phyloP scores from a whole-genome alignment of 176 grass and related monocot genomes.

The Thinopyrum elongatum region DNA sequence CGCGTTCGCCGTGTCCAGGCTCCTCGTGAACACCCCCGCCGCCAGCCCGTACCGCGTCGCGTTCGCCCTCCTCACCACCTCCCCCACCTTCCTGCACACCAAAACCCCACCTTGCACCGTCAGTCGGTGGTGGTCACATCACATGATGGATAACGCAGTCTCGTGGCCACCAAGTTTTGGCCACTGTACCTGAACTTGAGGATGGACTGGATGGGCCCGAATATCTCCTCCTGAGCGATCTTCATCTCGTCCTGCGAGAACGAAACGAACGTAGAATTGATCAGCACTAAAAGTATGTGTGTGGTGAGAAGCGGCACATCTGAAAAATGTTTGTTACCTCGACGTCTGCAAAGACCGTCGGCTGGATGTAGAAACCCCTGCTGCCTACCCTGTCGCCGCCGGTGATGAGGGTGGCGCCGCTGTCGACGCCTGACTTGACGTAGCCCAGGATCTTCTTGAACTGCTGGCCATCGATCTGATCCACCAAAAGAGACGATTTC shows the following conservation, averaged over 20 bases:
- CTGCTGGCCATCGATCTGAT: slow-evolving; percentile 78
- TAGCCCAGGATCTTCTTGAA: slow-evolving; percentile 84
- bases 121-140: too few species aligned
- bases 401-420: slow-evolving; percentile 68
- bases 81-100: not conserved
- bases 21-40: slow-evolving; percentile 83
- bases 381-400: slow-evolving; percentile 59
- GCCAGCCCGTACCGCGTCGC: slow-evolving; percentile 57
- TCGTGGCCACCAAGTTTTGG: too few species aligned
- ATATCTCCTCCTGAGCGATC: slow-evolving; percentile 89
- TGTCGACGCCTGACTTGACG: slow-evolving; percentile 60
- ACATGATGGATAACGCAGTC: too few species aligned
- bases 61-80: slow-evolving; percentile 77
- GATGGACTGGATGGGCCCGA: slow-evolving; percentile 93
- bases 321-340: not conserved
- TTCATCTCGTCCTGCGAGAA: slow-evolving; percentile 59
- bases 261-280: too few species aligned
- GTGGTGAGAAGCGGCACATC: too few species aligned
- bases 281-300: too few species aligned
- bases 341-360: slow-evolving; percentile 79
- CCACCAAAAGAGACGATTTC: not conserved
- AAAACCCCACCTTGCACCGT: too few species aligned
- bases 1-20: slow-evolving; percentile 75
- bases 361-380: slow-evolving; percentile 87
- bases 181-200: slow-evolving; percentile 76